These are phyloP conservation scores for Plasmodium vivax DNA, from an alignment of 169 alveolate genomes.

Conservation along the genomic window DNA sequence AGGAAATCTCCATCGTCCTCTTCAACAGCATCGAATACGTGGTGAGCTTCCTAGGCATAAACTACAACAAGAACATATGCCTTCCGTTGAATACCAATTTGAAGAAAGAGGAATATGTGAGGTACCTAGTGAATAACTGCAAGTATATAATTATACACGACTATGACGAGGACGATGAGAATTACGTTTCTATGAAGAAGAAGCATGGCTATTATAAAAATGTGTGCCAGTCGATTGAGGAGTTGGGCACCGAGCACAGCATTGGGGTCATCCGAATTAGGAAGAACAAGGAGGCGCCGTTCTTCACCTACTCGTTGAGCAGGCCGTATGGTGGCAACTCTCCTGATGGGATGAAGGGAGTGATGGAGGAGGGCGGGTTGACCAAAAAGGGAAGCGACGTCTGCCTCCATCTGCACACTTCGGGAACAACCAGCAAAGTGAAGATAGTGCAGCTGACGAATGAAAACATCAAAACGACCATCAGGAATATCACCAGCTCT, in stretches of 20 bases:
- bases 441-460: slow-evolving; percentile 70
- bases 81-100: slow-evolving; percentile 63
- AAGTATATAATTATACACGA: slow-evolving; percentile 72
- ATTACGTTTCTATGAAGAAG: slow-evolving; percentile 17
- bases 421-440: slow-evolving; percentile 72
- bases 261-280: slow-evolving; percentile 57
- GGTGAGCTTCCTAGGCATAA: slow-evolving; percentile 26
- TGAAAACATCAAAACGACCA: slow-evolving; percentile 63
- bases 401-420: slow-evolving; percentile 63
- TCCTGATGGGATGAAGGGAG: neutral
- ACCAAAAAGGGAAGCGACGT: neutral
- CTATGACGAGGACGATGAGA: slow-evolving; percentile 44
- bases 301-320: slow-evolving; percentile 47
- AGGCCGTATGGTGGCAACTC: neutral
- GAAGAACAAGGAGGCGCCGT: slow-evolving; percentile 37
- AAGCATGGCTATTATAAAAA: slow-evolving; percentile 64
- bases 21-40: slow-evolving; percentile 71
- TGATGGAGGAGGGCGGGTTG: neutral
- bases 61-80: slow-evolving; percentile 45
- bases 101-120: slow-evolving; percentile 62
- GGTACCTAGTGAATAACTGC: slow-evolving; percentile 45
- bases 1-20: slow-evolving; percentile 44
- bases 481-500: slow-evolving; percentile 19
- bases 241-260: slow-evolving; percentile 20
- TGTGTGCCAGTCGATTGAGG: slow-evolving; percentile 38